Evolutionary conservation across 2,329 filamentous ascomycete genomes (phyloP).

Genomic region (Verticillium alfalfae): DNA sequence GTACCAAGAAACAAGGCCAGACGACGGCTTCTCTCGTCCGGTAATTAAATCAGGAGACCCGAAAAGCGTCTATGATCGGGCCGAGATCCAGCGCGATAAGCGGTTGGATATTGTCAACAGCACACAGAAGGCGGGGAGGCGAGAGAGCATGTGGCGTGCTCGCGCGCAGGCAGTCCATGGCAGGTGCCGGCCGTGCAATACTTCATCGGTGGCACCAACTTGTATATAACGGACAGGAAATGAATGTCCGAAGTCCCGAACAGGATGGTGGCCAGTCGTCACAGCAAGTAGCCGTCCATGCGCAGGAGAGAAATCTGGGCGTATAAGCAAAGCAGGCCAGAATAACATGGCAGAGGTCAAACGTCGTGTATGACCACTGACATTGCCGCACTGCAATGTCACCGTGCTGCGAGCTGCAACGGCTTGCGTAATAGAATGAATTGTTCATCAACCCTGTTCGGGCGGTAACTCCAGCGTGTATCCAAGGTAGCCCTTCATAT

Average conservation of each 20-base stretch:
- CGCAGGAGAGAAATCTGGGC: neutral
- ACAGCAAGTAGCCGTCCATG: no score
- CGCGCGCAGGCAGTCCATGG: neutral
- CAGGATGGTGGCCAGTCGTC: neutral
- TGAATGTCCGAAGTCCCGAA: neutral
- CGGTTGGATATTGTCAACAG: neutral
- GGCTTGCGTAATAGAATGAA: neutral
- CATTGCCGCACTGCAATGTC: neutral
- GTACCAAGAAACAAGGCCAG: neutral
- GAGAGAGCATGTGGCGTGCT: neutral
- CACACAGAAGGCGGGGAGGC: neutral
- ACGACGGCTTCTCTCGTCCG: slow-evolving; percentile 1
- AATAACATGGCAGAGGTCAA: neutral
- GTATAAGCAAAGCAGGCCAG: neutral
- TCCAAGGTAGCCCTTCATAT: neutral
- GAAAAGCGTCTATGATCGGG: neutral
- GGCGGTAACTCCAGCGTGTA: neutral
- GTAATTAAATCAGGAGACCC: neutral
- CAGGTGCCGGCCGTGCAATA: neutral
- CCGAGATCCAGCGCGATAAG: neutral
- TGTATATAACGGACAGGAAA: neutral
- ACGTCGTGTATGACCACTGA: neutral
- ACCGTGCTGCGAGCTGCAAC: neutral
- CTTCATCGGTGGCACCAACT: neutral
- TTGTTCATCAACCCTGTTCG: neutral